A percentile compares a stretch with the other conserved stretches of the same genome.
These are phyloP conservation scores for Helotiales sp. DNA, from an alignment of 2,329 filamentous ascomycete species.

Conservation along the genomic window DNA sequence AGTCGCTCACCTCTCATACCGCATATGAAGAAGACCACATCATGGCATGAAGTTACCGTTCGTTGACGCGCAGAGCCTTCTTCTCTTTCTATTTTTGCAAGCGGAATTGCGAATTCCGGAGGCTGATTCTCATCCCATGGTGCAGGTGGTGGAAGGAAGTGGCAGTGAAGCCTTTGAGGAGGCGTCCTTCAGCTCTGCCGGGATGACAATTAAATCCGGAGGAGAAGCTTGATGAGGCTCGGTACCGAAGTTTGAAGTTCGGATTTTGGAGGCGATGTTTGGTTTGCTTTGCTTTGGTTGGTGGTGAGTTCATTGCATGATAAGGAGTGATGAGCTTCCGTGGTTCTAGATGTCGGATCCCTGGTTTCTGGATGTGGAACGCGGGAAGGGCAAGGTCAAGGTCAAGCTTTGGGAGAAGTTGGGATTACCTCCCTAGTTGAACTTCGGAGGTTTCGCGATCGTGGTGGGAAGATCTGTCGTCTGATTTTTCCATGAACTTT, in stretches of 20 bases:
- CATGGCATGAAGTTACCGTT: neutral
- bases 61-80: neutral
- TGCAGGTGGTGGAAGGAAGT: neutral
- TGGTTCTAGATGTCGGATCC: neutral
- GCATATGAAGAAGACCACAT: neutral
- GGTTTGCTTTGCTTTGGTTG: neutral
- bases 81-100: neutral
- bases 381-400: neutral
- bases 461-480: neutral
- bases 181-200: constrained; percentile 1
- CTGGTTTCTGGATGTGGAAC: neutral
- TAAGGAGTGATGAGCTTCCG: neutral
- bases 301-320: neutral
- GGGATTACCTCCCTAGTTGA: too few relatives aligned
- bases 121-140: neutral
- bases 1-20: neutral
- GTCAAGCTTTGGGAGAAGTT: neutral
- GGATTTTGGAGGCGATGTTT: neutral
- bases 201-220: neutral
- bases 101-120: neutral
- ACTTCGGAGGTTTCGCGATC: constrained; percentile 1
- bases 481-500: neutral
- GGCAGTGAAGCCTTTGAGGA: constrained; percentile 3
- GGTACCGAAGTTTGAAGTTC: constrained; percentile 1
- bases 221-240: neutral